Base-by-base conservation (phyloP, 1,284 basidiomycete species). In the Hymenochaete sp. region DNA sequence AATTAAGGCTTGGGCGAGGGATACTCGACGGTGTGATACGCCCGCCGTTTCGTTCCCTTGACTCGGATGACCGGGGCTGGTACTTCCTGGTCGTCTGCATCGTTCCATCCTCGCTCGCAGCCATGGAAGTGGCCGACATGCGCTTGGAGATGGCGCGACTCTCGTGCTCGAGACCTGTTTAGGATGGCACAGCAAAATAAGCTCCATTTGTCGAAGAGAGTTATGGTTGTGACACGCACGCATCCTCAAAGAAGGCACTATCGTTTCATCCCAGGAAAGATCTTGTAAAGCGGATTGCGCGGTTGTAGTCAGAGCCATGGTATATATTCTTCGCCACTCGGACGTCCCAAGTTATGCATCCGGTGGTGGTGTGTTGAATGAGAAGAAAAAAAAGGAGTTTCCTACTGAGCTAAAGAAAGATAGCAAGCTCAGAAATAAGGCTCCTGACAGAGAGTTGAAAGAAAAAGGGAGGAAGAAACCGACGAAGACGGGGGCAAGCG, bases 231-330 rank as follows among this genome's bases (percentile, higher is more conserved):
- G 35, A 19, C 3, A 64, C 68, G 56, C 62, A 82, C 80, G 75
- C 71, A 82, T 79, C 56, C 79, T 71, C 42, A 83, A 65, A 40
- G 78, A 73, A 48, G 80, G 79, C 24, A 83, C 79, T 51, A 83
- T 80, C 46, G 74, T 71, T 56, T 81, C 78, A 58, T 81, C 79
- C 79, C 79, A 83, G 27, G 72, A 74, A 32, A 73, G 76, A 39
- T 71, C 32, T 35, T 53, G 70, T 61, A 36, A 71, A 44, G 73
- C 70, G 49, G 74, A 69, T 62, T 76, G 75, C 38, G 74, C 45
- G 32, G 45, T 47, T 45, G 49, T 45, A 37, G 49, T 51, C 41
- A 51, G 24, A 10, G 49, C 42, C 49, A 51, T 51, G 25, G 38
- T 19, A n/a, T n/a, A n/a, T n/a, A 35, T 24, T 25, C 19, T 36